Percentiles rank a stretch among this genome's conserved stretches.
These are phyloP conservation scores for Cadophora malorum DNA, from an alignment of 2,329 filamentous ascomycete genomes.

Conservation along the genomic window DNA sequence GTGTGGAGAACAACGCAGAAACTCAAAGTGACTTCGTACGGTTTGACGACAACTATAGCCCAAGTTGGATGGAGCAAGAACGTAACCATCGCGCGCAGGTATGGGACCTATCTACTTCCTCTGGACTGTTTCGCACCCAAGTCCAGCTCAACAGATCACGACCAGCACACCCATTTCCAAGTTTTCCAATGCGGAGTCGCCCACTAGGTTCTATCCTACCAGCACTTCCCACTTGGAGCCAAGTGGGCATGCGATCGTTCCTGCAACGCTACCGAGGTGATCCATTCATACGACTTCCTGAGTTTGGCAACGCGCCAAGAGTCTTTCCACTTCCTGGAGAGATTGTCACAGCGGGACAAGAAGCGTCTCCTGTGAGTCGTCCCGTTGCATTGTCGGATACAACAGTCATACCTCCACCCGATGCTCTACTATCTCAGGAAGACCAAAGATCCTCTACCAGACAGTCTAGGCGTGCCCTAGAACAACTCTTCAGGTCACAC, in stretches of 20 bases:
- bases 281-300: neutral
- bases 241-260: neutral
- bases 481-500: neutral
- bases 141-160: neutral
- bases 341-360: neutral
- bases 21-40: neutral
- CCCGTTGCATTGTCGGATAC: neutral
- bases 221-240: neutral
- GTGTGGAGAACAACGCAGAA: neutral
- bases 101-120: neutral
- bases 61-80: too few relatives aligned
- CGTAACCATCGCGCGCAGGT: neutral
- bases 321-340: neutral
- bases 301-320: constrained; percentile 10
- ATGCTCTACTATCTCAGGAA: neutral
- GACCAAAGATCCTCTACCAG: neutral
- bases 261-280: neutral
- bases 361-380: neutral
- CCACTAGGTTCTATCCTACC: neutral
- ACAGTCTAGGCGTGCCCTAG: neutral
- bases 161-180: neutral
- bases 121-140: neutral
- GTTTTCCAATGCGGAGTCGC: neutral
- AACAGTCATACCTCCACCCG: neutral
- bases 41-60: neutral